Conservation (phyloP, 352 stramenopile species). For the Phytophthora vignae region DNA sequence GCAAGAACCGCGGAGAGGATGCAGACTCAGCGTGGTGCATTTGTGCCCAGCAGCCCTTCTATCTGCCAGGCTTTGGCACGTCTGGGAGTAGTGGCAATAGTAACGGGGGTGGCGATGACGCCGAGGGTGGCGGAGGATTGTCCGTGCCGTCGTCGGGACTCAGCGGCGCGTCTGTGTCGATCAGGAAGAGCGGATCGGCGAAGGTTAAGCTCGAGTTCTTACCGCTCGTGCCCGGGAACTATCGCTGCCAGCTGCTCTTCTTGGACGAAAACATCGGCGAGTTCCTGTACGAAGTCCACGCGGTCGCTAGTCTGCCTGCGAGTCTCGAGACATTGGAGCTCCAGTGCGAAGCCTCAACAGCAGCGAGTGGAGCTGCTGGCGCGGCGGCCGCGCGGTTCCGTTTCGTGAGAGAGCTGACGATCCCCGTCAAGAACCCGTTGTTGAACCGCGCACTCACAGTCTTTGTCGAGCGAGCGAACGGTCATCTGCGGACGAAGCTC, state of each 20-base stretch:
- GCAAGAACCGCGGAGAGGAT: slow-evolving; percentile 46
- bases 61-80: slow-evolving; percentile 66
- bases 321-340: slow-evolving; percentile 85
- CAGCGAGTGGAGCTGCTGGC: slow-evolving; percentile 8
- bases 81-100: slow-evolving; percentile 38
- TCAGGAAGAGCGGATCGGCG: slow-evolving; percentile 60
- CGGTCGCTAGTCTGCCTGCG: slow-evolving; percentile 76
- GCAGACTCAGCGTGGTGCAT: slow-evolving; percentile 73
- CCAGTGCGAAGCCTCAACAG: slow-evolving; percentile 61
- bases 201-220: slow-evolving; percentile 91
- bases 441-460: slow-evolving; percentile 75
- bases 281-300: slow-evolving; percentile 93
- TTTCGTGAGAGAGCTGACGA: slow-evolving; percentile 77
- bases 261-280: slow-evolving; percentile 94
- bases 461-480: slow-evolving; percentile 75
- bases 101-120: slow-evolving; percentile 17
- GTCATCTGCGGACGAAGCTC: slow-evolving; percentile 73
- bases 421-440: slow-evolving; percentile 84
- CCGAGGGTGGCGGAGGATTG: slow-evolving; percentile 17
- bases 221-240: slow-evolving; percentile 87
- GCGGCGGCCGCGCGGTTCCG: slow-evolving; percentile 37
- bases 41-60: slow-evolving; percentile 73
- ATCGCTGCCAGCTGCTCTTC: slow-evolving; percentile 92
- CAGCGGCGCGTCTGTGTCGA: slow-evolving; percentile 26
- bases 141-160: slow-evolving; percentile 22